Base-by-base conservation (phyloP, 2,329 filamentous ascomycete genomes). In the Ascochyta lentis region DNA sequence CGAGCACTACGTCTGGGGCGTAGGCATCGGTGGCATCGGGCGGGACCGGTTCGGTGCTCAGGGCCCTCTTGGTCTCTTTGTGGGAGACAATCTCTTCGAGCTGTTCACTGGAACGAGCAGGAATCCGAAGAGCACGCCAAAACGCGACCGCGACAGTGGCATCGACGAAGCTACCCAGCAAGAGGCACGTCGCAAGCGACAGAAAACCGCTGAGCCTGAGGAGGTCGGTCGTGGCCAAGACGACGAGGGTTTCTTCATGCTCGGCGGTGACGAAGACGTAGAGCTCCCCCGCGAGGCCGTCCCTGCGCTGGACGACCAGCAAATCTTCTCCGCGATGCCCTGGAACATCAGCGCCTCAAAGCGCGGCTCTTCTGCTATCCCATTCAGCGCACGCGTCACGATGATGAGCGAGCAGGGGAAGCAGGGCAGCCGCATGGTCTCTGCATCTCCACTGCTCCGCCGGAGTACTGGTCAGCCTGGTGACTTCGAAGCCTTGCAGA, bases 221-320 rank as follows among this genome's bases (percentile, higher is more conserved):
- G 53, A 69, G n/a, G 58, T 68, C n/a, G 72, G 71, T 19, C 74
- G 72, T 34, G 72, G 69, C 35, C 66, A 68, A 50, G 72, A 79
- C 8, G 67, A 74, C n/a, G 73, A 74, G 43, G 65, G 41, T 5
- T 55, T 71, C 33, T 65, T 65, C 42, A 56, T 70, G 42, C 52
- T 57, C n/a, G 61, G 62, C 16, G 69, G 67, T 9, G 67, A 79
- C 60, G 83, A 83, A 12, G 83, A 83, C 8, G 73, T 89, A 19
- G 92, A 96, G 72, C 74, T 91, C 23, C 90, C 88, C 19, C 86
- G 91, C 75, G 85, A 90, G 38, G 89, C 84, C 1, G 84, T 81
- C 0, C 82, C 84, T 0, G 83, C 85, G 7, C 82, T 95, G 49
- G 84, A 86, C 4, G 89, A 96, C 55, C 84, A 88, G 49, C 83